Percentiles rank a stretch among this genome's conserved stretches.
phyloP scores from a whole-genome alignment of 2,329 filamentous ascomycete genomes.

The Aspergillus sp. region DNA sequence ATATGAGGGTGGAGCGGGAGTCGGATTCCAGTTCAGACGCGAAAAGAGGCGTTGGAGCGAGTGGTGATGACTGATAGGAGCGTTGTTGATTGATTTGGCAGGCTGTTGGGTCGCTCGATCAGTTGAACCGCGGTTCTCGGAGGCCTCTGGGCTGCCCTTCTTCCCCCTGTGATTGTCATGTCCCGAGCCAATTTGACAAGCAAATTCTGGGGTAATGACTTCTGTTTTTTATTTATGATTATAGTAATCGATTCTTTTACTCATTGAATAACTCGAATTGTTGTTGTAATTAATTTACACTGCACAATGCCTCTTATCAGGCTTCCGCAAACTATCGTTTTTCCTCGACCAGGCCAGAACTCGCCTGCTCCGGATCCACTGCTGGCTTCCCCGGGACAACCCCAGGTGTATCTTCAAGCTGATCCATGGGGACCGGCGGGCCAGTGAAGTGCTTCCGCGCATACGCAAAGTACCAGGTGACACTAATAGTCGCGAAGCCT shows the following conservation, averaged over 20 bases:
- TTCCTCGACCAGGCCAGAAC: conserved; percentile 12
- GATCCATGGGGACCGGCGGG: conserved; percentile 43
- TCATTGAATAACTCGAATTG: neutral
- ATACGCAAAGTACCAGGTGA: conserved; percentile 63
- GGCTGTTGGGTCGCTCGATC: conserved; percentile 7
- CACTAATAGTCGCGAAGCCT: conserved; percentile 60
- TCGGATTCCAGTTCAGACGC: neutral
- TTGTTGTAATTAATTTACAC: neutral
- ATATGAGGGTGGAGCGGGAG: neutral
- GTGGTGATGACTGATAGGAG: conserved; percentile 1
- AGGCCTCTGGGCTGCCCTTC: conserved; percentile 8
- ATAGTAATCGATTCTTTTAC: neutral
- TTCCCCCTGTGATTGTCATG: conserved; percentile 27
- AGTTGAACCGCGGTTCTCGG: conserved; percentile 36
- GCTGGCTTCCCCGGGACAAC: conserved; percentile 34
- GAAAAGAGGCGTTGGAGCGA: neutral
- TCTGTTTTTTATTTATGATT: neutral
- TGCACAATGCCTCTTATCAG: neutral
- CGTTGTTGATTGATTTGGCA: conserved; percentile 8
- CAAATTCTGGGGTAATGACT: neutral
- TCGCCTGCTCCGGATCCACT: conserved; percentile 34
- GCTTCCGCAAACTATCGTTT: conserved; percentile 3
- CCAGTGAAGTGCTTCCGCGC: conserved; percentile 65
- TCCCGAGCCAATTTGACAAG: neutral
- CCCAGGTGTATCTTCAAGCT: conserved; percentile 26